A percentile compares a stretch with the other conserved stretches of the same genome.
phyloP scores from a whole-genome alignment of 495 filamentous ascomycete species.

The Penicillium steckii region DNA sequence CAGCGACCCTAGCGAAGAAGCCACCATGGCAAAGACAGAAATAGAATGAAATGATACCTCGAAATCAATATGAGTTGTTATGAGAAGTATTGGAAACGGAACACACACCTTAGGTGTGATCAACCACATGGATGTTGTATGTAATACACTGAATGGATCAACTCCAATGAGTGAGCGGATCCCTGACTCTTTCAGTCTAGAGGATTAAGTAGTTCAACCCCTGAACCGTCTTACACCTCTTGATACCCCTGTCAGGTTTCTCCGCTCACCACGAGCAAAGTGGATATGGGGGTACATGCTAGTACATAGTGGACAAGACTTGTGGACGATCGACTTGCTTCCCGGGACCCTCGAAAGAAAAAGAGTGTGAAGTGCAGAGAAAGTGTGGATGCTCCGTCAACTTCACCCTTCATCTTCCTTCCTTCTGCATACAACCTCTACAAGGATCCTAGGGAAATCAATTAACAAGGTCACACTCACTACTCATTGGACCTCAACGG shows the following conservation, averaged over 20 bases:
- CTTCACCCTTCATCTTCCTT: not conserved
- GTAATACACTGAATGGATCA: not conserved
- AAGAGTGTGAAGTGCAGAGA: not conserved
- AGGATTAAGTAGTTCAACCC: conserved; percentile 19
- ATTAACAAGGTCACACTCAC: no score
- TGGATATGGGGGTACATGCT: conserved; percentile 28
- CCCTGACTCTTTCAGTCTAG: conserved; percentile 8
- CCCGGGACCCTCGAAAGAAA: not conserved
- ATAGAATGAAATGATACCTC: not conserved
- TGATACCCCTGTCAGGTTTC: conserved; percentile 23
- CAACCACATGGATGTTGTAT: not conserved
- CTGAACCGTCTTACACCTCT: conserved; percentile 31
- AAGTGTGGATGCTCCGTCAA: not conserved
- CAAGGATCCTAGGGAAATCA: no score
- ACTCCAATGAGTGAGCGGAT: not conserved
- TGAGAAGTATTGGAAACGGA: no score
- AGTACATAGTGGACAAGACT: no score
- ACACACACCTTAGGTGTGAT: not conserved
- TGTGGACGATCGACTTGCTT: conserved; percentile 21
- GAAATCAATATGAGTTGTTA: no score
- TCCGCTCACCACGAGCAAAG: conserved; percentile 26
- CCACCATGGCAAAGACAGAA: no score
- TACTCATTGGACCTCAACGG: conserved; percentile 5
- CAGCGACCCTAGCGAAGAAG: not conserved
- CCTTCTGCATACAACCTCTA: not conserved